Percentiles rank a stretch among this genome's conserved stretches.
These are phyloP conservation scores for Wallemia ichthyophaga DNA, from an alignment of 1,284 basidiomycete species.

Conservation along the genomic window DNA sequence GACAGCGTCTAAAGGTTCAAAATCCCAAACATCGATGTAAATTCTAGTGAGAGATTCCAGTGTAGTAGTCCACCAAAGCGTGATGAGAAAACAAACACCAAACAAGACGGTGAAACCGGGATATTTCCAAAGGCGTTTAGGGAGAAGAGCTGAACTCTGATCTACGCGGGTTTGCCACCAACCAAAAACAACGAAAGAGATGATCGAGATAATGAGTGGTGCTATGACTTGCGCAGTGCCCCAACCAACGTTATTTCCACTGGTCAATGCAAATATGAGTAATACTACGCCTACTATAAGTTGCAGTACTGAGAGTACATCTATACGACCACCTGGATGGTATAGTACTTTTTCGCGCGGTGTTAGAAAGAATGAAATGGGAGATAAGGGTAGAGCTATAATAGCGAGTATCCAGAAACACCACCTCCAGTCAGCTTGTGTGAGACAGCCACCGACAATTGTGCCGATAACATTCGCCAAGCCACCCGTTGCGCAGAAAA, in stretches of 20 bases:
- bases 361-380: background rate
- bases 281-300: conserved; percentile 14
- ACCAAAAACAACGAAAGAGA: conserved; percentile 17
- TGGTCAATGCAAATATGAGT: conserved; percentile 23
- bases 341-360: background rate
- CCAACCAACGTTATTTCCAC: conserved; percentile 21
- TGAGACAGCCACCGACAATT: background rate
- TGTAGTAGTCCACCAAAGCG: background rate
- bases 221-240: conserved; percentile 17
- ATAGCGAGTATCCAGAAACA: background rate
- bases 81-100: background rate
- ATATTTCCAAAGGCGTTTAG: background rate
- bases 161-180: conserved; percentile 17
- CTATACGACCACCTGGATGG: background rate
- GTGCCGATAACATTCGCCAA: background rate
- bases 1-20: background rate
- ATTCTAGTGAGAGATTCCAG: background rate
- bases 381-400: background rate
- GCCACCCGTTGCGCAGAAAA: background rate
- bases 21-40: background rate
- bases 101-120: background rate
- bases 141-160: background rate
- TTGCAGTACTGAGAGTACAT: background rate
- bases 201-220: conserved; percentile 19
- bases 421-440: background rate